These are phyloP conservation scores for Citrus reticulata DNA, from an alignment of 345 rosid genomes.

Conservation along the genomic window DNA sequence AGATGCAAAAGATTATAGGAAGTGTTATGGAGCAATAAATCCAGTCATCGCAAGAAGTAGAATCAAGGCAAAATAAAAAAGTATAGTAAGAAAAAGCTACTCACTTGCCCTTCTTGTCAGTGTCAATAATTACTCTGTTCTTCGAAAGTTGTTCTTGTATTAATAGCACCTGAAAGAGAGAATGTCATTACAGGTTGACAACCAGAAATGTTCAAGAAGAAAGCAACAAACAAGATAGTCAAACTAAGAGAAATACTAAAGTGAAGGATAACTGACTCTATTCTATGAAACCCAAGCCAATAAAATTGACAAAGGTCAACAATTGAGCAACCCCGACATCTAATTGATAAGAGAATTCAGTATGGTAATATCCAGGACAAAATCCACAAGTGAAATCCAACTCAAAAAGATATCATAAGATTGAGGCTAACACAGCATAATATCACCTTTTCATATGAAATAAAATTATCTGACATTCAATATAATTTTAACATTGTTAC, in stretches of 20 bases:
- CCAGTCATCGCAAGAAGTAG: not conserved
- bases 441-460: not conserved
- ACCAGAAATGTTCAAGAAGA: not conserved
- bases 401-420: not conserved
- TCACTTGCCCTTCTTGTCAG: constrained; percentile 92
- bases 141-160: constrained; percentile 97
- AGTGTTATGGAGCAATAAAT: not conserved
- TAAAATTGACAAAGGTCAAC: not conserved
- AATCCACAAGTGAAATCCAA: not conserved
- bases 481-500: not conserved
- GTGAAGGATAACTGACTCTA: not conserved
- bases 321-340: not conserved
- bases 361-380: not conserved
- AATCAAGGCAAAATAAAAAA: not conserved
- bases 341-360: not conserved
- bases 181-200: not conserved
- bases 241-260: not conserved
- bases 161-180: constrained; percentile 68
- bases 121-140: constrained; percentile 88
- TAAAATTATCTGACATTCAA: not conserved
- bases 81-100: constrained; percentile 24
- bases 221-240: not conserved
- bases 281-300: not conserved
- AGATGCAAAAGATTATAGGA: not conserved
- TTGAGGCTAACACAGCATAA: not conserved